These are phyloP conservation scores for Tricharina praecox DNA, from an alignment of 495 filamentous ascomycete genomes.

Conservation along the genomic window DNA sequence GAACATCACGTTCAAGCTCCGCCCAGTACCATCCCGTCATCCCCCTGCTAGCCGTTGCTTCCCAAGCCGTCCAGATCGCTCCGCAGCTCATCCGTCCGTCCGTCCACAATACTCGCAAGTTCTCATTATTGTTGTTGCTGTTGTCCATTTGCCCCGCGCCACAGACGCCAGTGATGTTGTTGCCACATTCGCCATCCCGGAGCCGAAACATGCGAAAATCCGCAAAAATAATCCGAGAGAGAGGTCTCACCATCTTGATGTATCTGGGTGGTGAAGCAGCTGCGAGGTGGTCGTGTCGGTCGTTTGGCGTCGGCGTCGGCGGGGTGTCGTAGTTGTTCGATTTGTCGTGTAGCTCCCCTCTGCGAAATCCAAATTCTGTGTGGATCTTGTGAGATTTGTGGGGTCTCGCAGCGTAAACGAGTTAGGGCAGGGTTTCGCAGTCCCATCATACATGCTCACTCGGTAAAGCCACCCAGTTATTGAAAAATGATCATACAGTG, in stretches of 20 bases:
- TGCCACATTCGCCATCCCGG: background rate
- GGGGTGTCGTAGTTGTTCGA: slow-evolving; percentile 4
- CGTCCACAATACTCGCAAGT: too few species aligned
- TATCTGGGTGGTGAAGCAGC: background rate
- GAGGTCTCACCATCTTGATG: slow-evolving; percentile 9
- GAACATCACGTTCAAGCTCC: too few species aligned
- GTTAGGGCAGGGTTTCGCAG: background rate
- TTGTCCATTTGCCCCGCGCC: background rate
- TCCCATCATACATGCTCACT: background rate
- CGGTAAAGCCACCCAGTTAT: too few species aligned
- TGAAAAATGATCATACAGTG: too few species aligned
- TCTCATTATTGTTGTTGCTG: background rate
- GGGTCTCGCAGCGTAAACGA: background rate
- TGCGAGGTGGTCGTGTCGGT: slow-evolving; percentile 2
- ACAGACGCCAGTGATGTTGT: too few species aligned
- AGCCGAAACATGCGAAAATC: background rate
- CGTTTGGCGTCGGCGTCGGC: slow-evolving; percentile 1
- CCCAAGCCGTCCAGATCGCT: too few species aligned
- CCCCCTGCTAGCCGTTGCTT: too few species aligned
- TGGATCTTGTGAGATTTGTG: background rate
- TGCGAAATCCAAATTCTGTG: background rate
- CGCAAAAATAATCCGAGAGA: slow-evolving; percentile 1
- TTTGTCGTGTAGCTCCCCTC: too few species aligned
- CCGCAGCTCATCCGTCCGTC: background rate
- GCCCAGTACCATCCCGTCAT: too few species aligned